These are phyloP conservation scores for Xylariaceae sp. DNA, from an alignment of 2,329 filamentous ascomycete species.

Conservation along the genomic window DNA sequence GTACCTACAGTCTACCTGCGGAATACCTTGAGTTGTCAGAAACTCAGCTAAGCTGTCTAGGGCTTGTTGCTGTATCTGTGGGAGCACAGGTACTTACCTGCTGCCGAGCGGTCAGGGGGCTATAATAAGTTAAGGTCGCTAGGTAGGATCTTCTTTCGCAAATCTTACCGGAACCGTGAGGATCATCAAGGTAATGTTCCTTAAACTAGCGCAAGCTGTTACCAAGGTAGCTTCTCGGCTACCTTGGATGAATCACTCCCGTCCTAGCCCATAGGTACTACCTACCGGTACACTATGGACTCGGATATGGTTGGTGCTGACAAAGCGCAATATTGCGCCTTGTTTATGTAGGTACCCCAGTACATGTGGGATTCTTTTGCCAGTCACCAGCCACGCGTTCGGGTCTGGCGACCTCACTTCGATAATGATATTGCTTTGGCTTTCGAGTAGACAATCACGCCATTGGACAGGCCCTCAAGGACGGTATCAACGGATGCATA, in stretches of 20 bases:
- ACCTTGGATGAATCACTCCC: neutral
- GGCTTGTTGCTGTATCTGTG: neutral
- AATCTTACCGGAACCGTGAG: conserved; percentile 27
- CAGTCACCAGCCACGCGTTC: conserved; percentile 5
- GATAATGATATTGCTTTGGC: neutral
- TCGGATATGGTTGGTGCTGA: neutral
- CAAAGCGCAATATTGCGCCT: neutral
- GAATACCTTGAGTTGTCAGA: neutral
- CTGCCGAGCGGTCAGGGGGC: conserved; percentile 12
- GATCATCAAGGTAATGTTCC: conserved; percentile 22
- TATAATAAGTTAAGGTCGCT: conserved; percentile 21
- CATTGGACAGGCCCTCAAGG: neutral
- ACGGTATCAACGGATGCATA: conserved; percentile 5
- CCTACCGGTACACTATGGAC: no score
- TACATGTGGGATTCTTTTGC: conserved; percentile 9
- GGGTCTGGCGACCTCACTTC: no score
- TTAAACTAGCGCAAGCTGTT: neutral
- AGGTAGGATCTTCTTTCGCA: conserved; percentile 27
- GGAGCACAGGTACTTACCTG: neutral
- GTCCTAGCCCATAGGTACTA: neutral
- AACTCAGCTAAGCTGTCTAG: neutral
- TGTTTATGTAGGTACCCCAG: neutral
- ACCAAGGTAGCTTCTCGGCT: neutral
- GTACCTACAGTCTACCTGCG: conserved; percentile 2
- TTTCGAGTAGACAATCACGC: neutral